Conservation (phyloP, 2,329 filamentous ascomycete genomes). For the Venturia asperata region DNA sequence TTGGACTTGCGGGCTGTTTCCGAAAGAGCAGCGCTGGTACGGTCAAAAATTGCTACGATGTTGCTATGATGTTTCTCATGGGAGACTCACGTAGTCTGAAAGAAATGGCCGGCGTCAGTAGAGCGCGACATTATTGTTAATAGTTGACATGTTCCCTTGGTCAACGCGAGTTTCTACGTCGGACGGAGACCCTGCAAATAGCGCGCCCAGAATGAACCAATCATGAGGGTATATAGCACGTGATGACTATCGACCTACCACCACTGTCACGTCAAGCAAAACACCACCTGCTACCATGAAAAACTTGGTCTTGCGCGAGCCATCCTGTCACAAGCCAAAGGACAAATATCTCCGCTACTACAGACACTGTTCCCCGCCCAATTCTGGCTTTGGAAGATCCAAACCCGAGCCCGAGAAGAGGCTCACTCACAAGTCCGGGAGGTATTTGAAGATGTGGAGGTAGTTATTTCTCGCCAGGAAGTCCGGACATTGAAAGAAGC, state of each 20-base stretch:
- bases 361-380: too few species aligned
- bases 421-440: too few species aligned
- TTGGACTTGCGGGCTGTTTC: constrained; percentile 57
- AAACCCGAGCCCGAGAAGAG: too few species aligned
- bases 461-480: too few species aligned
- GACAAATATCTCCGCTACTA: not conserved
- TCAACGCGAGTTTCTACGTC: not conserved
- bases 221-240: not conserved
- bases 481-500: too few species aligned
- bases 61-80: constrained; percentile 9
- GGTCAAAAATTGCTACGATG: constrained; percentile 23
- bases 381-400: too few species aligned
- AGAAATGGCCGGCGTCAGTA: constrained; percentile 73
- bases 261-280: not conserved
- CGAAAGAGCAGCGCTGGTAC: constrained; percentile 41
- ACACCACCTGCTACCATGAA: not conserved
- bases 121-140: constrained; percentile 53
- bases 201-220: not conserved
- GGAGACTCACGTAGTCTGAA: constrained; percentile 72
- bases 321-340: not conserved
- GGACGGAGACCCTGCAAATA: not conserved
- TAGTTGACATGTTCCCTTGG: not conserved
- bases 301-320: not conserved
- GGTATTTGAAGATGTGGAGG: too few species aligned
- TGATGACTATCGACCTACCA: not conserved